Evolutionary conservation across 140 eudicot species (phyloP).

Genomic region (Anethum foeniculum): DNA sequence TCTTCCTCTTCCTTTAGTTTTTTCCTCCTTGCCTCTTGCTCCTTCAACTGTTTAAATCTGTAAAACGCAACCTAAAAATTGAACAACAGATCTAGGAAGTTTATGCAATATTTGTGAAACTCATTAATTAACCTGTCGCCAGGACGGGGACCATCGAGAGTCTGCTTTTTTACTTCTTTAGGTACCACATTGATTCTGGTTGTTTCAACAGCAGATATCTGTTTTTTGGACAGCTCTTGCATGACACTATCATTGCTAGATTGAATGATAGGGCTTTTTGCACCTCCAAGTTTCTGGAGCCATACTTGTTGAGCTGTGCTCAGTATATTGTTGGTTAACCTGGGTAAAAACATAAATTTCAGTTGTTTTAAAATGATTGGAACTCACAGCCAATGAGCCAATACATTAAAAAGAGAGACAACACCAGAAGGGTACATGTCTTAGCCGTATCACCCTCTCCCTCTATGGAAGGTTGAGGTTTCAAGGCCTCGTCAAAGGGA

Average conservation of each 20-base stretch:
- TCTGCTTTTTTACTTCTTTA: conserved; percentile 31
- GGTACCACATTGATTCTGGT: conserved; percentile 28
- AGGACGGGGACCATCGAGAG: conserved; percentile 67
- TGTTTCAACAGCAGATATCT: conserved; percentile 35
- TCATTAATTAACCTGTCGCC: conserved; percentile 65
- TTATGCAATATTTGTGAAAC: neutral
- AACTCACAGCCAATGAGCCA: neutral
- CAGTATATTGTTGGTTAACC: conserved; percentile 87
- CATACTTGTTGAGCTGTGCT: conserved; percentile 89
- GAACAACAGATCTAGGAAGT: neutral
- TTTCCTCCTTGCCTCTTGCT: conserved; percentile 72
- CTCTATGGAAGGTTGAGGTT: neutral
- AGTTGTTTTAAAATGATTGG: neutral
- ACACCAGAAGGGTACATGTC: neutral
- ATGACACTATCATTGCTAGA: conserved; percentile 35
- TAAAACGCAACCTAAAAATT: neutral
- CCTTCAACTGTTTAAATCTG: conserved; percentile 87
- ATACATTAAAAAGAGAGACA: neutral
- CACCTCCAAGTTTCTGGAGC: conserved; percentile 94
- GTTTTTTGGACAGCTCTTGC: conserved; percentile 38
- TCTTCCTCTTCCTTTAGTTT: conserved; percentile 56
- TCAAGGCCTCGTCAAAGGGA: neutral
- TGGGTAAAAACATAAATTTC: conserved; percentile 10
- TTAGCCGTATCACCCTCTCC: neutral
- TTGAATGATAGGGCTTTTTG: conserved; percentile 48